These are phyloP conservation scores for Teunomyces atbi DNA, from an alignment of 805 yeast genomes.

Conservation along the genomic window DNA sequence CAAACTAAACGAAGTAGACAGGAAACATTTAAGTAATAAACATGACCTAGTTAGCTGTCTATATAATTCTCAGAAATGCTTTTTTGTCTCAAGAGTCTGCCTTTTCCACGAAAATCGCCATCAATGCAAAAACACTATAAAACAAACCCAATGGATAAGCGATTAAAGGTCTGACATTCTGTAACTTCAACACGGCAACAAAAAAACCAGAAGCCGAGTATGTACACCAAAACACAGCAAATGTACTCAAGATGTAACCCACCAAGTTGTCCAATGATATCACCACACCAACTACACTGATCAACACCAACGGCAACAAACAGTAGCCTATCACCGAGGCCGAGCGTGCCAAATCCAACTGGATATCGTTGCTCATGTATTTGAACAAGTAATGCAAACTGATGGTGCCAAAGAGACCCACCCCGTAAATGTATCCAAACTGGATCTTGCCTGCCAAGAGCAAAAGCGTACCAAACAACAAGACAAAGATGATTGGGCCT, in stretches of 20 bases:
- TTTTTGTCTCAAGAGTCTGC: background rate
- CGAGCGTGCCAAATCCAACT: conserved; percentile 63
- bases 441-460: conserved; percentile 90
- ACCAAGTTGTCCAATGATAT: conserved; percentile 64
- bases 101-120: conserved; percentile 80
- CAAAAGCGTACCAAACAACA: conserved; percentile 79
- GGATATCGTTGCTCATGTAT: conserved; percentile 70
- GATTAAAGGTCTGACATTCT: conserved; percentile 82
- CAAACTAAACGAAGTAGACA: background rate
- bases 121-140: conserved; percentile 90
- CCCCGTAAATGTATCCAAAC: conserved; percentile 95
- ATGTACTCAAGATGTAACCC: conserved; percentile 67
- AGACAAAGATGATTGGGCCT: conserved; percentile 88
- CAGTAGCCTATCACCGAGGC: conserved; percentile 95
- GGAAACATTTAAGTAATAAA: background rate
- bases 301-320: conserved; percentile 78
- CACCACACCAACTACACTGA: conserved; percentile 69
- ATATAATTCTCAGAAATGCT: background rate
- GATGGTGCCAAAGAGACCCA: conserved; percentile 85
- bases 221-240: conserved; percentile 87
- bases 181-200: conserved; percentile 76
- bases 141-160: conserved; percentile 93
- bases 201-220: conserved; percentile 91
- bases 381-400: conserved; percentile 82
- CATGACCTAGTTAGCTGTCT: background rate